phyloP scores from a whole-genome alignment of 345 rosid genomes.

The Salix dunnii region DNA sequence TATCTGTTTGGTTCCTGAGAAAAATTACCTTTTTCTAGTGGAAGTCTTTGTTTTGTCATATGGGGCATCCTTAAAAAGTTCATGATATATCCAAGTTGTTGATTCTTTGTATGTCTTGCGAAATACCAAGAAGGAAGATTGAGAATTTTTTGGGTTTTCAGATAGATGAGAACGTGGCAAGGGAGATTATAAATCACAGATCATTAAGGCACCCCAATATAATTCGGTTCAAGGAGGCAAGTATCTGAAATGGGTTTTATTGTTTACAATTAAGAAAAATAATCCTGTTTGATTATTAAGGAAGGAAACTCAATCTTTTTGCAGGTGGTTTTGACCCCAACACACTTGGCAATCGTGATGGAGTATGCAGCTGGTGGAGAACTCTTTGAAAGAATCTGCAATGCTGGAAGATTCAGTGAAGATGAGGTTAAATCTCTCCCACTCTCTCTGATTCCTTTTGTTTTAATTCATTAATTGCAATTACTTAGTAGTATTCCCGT shows the following conservation, averaged over 20 bases:
- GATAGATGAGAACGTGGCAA: conserved; percentile 93
- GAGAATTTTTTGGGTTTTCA: conserved; percentile 13
- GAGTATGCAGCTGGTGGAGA: conserved; percentile 30
- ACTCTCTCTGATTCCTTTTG: background rate
- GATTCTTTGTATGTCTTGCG: background rate
- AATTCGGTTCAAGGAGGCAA: conserved; percentile 83
- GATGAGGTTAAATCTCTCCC: conserved; percentile 14
- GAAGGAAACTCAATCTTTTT: background rate
- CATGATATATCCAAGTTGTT: background rate
- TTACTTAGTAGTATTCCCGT: background rate
- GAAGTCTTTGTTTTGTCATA: background rate
- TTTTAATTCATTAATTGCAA: background rate
- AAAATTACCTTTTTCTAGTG: background rate
- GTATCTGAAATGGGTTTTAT: background rate
- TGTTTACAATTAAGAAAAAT: background rate
- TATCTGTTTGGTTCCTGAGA: background rate
- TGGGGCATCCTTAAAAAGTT: background rate
- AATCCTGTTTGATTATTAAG: background rate
- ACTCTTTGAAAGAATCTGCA: conserved; percentile 24
- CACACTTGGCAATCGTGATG: conserved; percentile 25
- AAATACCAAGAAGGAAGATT: background rate
- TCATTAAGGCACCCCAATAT: conserved; percentile 89
- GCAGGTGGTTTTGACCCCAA: conserved; percentile 24
- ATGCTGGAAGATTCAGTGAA: conserved; percentile 29
- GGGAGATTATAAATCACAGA: conserved; percentile 95